Evolutionary conservation across 352 stramenopile genomes (phyloP).

Genomic region (Phytophthora cactorum): DNA sequence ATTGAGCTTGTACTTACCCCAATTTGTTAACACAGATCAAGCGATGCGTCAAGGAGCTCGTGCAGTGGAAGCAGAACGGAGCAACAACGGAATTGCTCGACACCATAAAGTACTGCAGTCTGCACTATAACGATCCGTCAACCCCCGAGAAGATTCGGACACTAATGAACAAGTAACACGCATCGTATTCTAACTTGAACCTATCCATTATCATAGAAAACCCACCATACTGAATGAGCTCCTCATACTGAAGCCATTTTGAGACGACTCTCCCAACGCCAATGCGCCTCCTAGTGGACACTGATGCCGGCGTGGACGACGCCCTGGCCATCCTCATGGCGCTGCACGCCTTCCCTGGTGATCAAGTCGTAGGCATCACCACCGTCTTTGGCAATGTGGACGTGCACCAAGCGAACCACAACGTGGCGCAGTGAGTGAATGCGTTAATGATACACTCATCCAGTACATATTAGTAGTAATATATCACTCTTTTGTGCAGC

Average conservation of each 20-base stretch:
- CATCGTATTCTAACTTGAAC: neutral
- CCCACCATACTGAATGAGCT: neutral
- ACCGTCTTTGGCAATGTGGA: conserved; percentile 88
- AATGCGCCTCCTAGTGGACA: conserved; percentile 76
- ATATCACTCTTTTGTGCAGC: conserved; percentile 31
- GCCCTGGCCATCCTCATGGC: conserved; percentile 77
- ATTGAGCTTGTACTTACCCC: neutral
- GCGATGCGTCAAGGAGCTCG: conserved; percentile 59
- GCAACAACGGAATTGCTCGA: conserved; percentile 50
- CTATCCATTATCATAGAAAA: neutral
- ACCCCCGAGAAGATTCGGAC: conserved; percentile 56
- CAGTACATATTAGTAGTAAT: neutral
- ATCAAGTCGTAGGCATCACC: conserved; percentile 70
- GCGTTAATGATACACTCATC: neutral
- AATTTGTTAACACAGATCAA: conserved; percentile 51
- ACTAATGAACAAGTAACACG: conserved; percentile 43
- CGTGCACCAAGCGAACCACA: conserved; percentile 83
- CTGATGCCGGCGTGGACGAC: conserved; percentile 83
- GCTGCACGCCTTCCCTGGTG: conserved; percentile 62
- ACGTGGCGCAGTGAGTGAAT: conserved; percentile 70
- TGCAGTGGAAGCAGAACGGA: conserved; percentile 41
- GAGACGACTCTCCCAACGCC: neutral
- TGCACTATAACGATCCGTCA: conserved; percentile 54
- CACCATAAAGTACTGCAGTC: conserved; percentile 60
- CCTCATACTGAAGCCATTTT: conserved; percentile 21